A percentile compares a stretch with the other conserved stretches of the same genome.
Evolutionary conservation across 805 yeast species (phyloP).

Genomic region (Schwanniomyces occidentalis): DNA sequence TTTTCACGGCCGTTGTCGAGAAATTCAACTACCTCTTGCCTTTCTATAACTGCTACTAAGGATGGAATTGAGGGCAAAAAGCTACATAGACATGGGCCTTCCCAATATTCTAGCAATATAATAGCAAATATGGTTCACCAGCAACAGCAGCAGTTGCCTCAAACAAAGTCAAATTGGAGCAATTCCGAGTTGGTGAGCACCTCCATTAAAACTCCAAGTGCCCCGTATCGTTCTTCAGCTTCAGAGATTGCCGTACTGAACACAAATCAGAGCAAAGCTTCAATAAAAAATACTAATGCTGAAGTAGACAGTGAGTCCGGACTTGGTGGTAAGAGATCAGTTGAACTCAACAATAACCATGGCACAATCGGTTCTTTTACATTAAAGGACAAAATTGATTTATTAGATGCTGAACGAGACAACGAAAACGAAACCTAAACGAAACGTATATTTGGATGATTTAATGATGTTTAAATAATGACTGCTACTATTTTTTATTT

Average conservation of each 20-base stretch:
- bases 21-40: conserved; percentile 61
- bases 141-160: conserved; percentile 6
- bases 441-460: too few relatives aligned
- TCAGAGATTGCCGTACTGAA: too few relatives aligned
- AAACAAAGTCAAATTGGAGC: background rate
- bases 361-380: conserved; percentile 41
- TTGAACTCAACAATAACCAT: conserved; percentile 11
- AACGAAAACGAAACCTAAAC: too few relatives aligned
- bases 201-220: background rate
- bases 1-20: conserved; percentile 60
- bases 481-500: too few relatives aligned
- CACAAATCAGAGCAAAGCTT: conserved; percentile 15
- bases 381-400: conserved; percentile 43
- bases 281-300: conserved; percentile 28
- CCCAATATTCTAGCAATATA: conserved; percentile 33
- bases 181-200: background rate
- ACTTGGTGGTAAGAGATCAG: conserved; percentile 9
- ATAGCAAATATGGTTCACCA: conserved; percentile 28
- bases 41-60: conserved; percentile 73
- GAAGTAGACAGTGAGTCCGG: conserved; percentile 29
- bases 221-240: background rate
- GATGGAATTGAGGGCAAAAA: conserved; percentile 71
- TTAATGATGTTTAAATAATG: too few relatives aligned
- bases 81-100: conserved; percentile 45
- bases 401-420: conserved; percentile 33